Base-by-base conservation (phyloP, 2,329 filamentous ascomycete genomes). In the Alternaria ventricosa region DNA sequence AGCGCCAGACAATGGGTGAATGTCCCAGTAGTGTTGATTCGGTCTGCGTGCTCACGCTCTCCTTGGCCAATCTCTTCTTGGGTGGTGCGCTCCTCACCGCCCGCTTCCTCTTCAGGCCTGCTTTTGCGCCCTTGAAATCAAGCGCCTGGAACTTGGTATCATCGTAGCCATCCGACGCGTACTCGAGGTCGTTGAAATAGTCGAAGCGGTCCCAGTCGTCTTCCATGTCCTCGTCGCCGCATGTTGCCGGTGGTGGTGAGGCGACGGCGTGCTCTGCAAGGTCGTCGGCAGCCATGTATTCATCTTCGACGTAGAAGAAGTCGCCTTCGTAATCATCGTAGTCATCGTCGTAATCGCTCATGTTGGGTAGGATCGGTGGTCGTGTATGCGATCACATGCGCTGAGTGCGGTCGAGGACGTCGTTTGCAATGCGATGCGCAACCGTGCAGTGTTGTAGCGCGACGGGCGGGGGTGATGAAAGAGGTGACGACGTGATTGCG, bases 101-200 rank as follows among this genome's bases (percentile, higher is more conserved):
- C 33, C 74, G 72, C 71, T 79, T 80, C 65, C 76, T 71, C 67
- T 78, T 78, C 54, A 71, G 56, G 28, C 71, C 74, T 25, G 64
- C 67, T 50, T 74, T 75, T 36, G 64, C 66, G 9, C 46, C 62
- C 46, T 69, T 68, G 11, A 62, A 49, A 8, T 73, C 61, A 27
- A 76, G 71, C 3, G 67, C 63, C 5, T 71, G 64, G 46, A 75
- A 74, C 10, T 78, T 79, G 61, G 79, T 72, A 53, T 84, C 82
- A 67, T 83, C 82, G 54, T 84, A 84, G 45, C 80, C 78, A 65
- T 84, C 82, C 15, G 81, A 82, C 12, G 76, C 82, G 64, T 84
- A 84, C 59, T 85, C 83, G 46, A 84, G 72, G 61, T 85, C 84
- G 60, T 81, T 80, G 75, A 77, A 84, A 71, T 84, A 85, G 20